Base-by-base conservation (phyloP, 345 rosid species). In the Linum lewisii region DNA sequence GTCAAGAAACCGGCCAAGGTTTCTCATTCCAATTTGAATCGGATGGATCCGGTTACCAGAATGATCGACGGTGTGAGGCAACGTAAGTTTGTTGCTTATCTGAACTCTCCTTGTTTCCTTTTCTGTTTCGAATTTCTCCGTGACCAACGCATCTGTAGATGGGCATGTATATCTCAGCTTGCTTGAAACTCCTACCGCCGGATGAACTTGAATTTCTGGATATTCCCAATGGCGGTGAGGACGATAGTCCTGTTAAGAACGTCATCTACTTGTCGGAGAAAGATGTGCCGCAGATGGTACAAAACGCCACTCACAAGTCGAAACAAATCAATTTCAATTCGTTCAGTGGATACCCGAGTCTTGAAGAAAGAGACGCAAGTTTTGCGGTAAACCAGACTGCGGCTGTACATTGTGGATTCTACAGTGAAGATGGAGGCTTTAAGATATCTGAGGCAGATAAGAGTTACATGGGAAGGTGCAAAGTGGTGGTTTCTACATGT, bases 401-500 rank as follows among this genome's bases (percentile, higher is more conserved):
- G 61, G 63, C 72, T 42, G 65, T 82, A 59, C 96, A 88, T 74
- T 88, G 96, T 67, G 98, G 96, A 6, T 88, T 92, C 79, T 88
- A 69, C 69, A 84, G 73, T 73, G 86, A 84, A 60, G 76, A 72
- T 68, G 95, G 98, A 0, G 98, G 95, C 8, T 92, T 86, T 66
- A 75, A 59, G 69, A 77, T 86, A 60, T 74, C 78, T 24, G 88
- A 81, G 24, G 78, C 77, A 74, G 96, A 88, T 70, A 83, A 73
- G 65, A 73, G 44, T 62, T 92, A 79, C 77, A 75, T 88, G 95
- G 36, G 63, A 66, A 76, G 60, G 50, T 86, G 95, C 71, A 60
- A 72, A 71, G 77, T 68, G 44, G 96, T 79, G 11, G 95, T 92
- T 56, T 84, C 96, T 61, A 92, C 96, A 26, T 92, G 95, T 82